phyloP scores from a whole-genome alignment of 164 flowering plant species.

The Umbellularia californica region DNA sequence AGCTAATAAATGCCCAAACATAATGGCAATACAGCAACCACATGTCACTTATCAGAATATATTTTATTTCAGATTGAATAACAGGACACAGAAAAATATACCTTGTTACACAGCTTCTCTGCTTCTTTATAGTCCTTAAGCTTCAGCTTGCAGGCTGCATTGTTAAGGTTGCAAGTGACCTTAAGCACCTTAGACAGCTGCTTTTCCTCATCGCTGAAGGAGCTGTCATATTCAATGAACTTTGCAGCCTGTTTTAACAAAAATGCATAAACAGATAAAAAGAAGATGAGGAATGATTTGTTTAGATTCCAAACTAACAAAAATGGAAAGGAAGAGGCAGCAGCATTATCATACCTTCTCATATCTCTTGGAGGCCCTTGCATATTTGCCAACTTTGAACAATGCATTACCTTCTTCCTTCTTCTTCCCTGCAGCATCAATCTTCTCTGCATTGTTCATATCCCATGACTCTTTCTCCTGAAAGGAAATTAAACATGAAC shows the following conservation, averaged over 20 bases:
- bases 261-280: background rate
- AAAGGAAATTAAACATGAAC: background rate
- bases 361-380: constrained; percentile 84
- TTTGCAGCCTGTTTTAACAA: constrained; percentile 59
- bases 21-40: too few relatives aligned
- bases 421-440: constrained; percentile 86
- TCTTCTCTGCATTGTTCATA: constrained; percentile 80
- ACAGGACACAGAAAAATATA: constrained; percentile 5
- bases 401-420: constrained; percentile 90
- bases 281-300: too few relatives aligned
- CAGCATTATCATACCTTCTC: constrained; percentile 60
- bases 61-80: too few relatives aligned
- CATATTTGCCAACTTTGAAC: constrained; percentile 83
- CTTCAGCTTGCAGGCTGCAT: constrained; percentile 95
- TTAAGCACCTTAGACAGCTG: constrained; percentile 69
- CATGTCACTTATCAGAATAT: too few relatives aligned
- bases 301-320: too few relatives aligned
- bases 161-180: constrained; percentile 75
- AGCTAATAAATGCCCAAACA: too few relatives aligned
- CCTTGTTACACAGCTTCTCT: constrained; percentile 91
- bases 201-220: constrained; percentile 90
- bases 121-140: constrained; percentile 86
- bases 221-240: constrained; percentile 68
- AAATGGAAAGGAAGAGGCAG: background rate
- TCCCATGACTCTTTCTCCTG: constrained; percentile 99